phyloP scores from a whole-genome alignment of 2,329 filamentous ascomycete species.

The Zymoseptoria brevis region DNA sequence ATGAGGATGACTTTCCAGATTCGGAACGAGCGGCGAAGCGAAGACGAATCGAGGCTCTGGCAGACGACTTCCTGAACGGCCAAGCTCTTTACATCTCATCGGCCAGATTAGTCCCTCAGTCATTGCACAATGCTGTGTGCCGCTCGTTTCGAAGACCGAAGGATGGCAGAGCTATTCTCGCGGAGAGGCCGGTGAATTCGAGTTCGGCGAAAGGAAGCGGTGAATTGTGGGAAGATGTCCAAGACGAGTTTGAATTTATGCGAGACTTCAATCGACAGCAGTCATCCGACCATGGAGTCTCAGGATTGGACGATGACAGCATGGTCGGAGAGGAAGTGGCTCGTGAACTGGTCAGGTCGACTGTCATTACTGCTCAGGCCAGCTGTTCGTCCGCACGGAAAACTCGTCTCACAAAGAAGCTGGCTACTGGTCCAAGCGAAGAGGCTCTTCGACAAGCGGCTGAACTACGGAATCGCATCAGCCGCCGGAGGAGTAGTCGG shows the following conservation, averaged over 20 bases:
- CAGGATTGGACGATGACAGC: not conserved
- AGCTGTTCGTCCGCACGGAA: constrained; percentile 12
- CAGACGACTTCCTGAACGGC: constrained; percentile 51
- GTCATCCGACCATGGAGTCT: not conserved
- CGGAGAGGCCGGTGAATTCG: not conserved
- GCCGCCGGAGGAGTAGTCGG: not conserved
- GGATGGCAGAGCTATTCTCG: constrained; percentile 48
- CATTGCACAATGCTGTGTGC: constrained; percentile 6
- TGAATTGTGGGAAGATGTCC: constrained; percentile 3
- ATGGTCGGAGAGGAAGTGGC: not conserved
- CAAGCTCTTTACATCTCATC: constrained; percentile 51
- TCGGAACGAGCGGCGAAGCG: constrained; percentile 44
- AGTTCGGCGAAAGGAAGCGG: not conserved
- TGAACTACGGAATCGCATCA: constrained; percentile 9
- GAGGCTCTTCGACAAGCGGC: constrained; percentile 14
- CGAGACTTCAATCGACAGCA: not conserved
- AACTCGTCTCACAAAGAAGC: constrained; percentile 4
- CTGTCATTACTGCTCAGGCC: constrained; percentile 5
- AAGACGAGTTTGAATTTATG: constrained; percentile 13
- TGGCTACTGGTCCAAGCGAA: constrained; percentile 13
- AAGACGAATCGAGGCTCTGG: constrained; percentile 52
- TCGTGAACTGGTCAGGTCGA: not conserved
- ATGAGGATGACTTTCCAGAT: constrained; percentile 48
- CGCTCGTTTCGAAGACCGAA: constrained; percentile 32
- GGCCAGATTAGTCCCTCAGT: constrained; percentile 33